A percentile compares a stretch with the other conserved stretches of the same genome.
These are phyloP conservation scores for Pontederia crassipes DNA, from an alignment of 176 grass and related monocot genomes.

Conservation along the genomic window DNA sequence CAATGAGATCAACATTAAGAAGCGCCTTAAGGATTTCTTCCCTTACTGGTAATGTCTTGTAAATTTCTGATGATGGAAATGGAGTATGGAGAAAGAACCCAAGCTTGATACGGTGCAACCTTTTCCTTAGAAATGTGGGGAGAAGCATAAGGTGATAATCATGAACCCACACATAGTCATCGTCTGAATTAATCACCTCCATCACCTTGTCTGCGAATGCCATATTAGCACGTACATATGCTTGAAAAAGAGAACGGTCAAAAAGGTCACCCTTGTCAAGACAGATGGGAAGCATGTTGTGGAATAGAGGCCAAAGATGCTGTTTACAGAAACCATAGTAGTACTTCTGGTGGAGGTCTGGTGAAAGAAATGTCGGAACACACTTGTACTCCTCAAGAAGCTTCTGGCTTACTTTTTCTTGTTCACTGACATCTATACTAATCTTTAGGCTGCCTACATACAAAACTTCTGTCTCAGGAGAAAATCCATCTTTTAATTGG, in stretches of 20 bases:
- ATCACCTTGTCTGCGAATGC: conserved; percentile 84
- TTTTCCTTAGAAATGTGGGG: conserved; percentile 81
- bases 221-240: conserved; percentile 84
- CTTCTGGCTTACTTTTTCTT: conserved; percentile 57
- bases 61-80: conserved; percentile 83
- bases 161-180: conserved; percentile 94
- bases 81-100: conserved; percentile 83
- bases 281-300: conserved; percentile 93
- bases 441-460: conserved; percentile 82
- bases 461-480: conserved; percentile 50
- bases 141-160: conserved; percentile 99
- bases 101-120: conserved; percentile 62
- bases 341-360: conserved; percentile 55
- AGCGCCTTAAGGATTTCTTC: conserved; percentile 84
- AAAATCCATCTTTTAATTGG: conserved; percentile 76
- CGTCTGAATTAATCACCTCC: conserved; percentile 89
- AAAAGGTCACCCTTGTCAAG: conserved; percentile 85
- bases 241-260: conserved; percentile 66
- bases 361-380: conserved; percentile 60
- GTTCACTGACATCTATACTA: conserved; percentile 55
- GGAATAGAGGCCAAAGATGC: conserved; percentile 87
- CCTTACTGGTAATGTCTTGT: conserved; percentile 81
- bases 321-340: conserved; percentile 97
- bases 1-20: conserved; percentile 91
- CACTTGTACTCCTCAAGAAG: conserved; percentile 53